Base-by-base conservation (phyloP, 768 basidiomycete genomes). In the Kwoniella sp. region DNA sequence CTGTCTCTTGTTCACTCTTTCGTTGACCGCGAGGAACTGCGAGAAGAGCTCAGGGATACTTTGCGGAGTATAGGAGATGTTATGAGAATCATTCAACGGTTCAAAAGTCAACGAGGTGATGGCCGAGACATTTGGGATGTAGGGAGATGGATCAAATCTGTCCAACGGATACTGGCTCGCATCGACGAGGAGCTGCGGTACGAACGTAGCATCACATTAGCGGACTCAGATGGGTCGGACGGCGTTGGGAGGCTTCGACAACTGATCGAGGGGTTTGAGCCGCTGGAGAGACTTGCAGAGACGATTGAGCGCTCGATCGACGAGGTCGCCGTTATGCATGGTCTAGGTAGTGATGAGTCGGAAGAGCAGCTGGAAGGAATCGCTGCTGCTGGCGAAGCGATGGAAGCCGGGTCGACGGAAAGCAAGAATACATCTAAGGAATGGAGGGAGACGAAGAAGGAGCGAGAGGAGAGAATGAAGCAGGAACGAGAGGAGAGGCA, bases 1-100 rank as follows among this genome's bases (percentile, higher is more conserved):
- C 65, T 74, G 15, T 66, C 65, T 12, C 64, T 80, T 17, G 79
- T 80, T 9, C 69, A 80, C 52, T 69, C 74, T 0, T 68, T 80
- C 37, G 58, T 72, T 3, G 64, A 70, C 21, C 60, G 70, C 3
- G 63, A 66, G 5, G 68, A 71, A 7, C 62, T 80, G 37, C 33
- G 77, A 26, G 62, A 62, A n/a, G 77, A 80, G 49, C 48, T 80
- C 10, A 52, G 71, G 47, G 69, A 70, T 52, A 51, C 51, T 22
- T 59, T 77, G 21, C 62, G 68, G 24, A 62, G 48, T 12, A 27
- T 72, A 47, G 72, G 60, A 6, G 78, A 79, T 58, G 67, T 79
- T 27, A 72, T 72, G 63, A 51, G 77, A n/a, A 66, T 74, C 48
- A 33, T 80, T 2, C 79, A 80, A 60, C 60, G 70, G 4, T 77